These are phyloP conservation scores for Graphilbum ipis-grandicollis DNA, from an alignment of 2,329 filamentous ascomycete species.

Conservation along the genomic window DNA sequence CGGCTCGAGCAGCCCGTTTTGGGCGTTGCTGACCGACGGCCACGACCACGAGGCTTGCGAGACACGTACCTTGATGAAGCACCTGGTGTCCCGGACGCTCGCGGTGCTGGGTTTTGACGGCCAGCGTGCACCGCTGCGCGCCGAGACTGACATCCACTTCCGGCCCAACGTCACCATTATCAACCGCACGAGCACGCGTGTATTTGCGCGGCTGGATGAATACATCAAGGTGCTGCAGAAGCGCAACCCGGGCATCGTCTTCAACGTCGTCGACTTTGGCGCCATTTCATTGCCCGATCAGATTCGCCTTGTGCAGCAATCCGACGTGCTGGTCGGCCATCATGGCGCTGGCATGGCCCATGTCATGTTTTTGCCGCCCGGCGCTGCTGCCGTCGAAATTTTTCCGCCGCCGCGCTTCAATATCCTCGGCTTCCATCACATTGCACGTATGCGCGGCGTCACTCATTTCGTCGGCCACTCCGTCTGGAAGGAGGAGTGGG, in stretches of 20 bases:
- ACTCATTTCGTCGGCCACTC: slow-evolving; percentile 3
- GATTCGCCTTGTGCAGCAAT: slow-evolving; percentile 8
- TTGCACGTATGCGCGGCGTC: slow-evolving; percentile 6
- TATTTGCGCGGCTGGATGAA: slow-evolving; percentile 7
- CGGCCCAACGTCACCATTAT: slow-evolving; percentile 9
- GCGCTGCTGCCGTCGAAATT: slow-evolving; percentile 9
- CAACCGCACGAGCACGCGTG: slow-evolving; percentile 8
- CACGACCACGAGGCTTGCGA: slow-evolving; percentile 4
- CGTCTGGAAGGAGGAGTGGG: slow-evolving; percentile 5
- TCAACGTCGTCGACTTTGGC: slow-evolving; percentile 10
- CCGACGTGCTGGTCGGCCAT: slow-evolving; percentile 11
- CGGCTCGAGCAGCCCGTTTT: slow-evolving; percentile 13
- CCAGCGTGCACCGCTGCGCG: no score
- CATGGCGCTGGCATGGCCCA: slow-evolving; percentile 13
- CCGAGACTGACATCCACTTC: not conserved
- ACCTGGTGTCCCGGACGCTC: slow-evolving; percentile 1
- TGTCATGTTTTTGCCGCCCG: slow-evolving; percentile 11
- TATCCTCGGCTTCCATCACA: slow-evolving; percentile 2
- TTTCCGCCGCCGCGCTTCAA: slow-evolving; percentile 2
- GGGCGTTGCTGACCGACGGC: slow-evolving; percentile 7
- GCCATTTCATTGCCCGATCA: slow-evolving; percentile 9
- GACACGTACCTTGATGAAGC: slow-evolving; percentile 1
- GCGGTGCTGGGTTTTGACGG: not conserved
- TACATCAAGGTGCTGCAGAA: slow-evolving; percentile 5
- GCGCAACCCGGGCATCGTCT: slow-evolving; percentile 7